Evolutionary conservation across 129 eudicot species (phyloP), one percentile per base, ranked within the genome.

Genomic region (Oenanthe sinensis): DNA sequence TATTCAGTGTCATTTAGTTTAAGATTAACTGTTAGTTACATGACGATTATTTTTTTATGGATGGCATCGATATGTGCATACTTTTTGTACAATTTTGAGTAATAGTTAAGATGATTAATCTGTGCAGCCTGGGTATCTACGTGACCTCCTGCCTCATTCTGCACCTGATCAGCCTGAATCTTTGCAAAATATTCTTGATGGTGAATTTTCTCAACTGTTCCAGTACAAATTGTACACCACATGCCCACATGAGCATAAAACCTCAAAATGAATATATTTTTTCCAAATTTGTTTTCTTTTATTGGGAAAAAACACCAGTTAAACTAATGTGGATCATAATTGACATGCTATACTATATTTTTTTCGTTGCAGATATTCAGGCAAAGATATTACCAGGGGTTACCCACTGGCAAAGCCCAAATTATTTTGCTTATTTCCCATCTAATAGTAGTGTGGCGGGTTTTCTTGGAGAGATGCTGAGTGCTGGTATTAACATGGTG

Each of bases 331-430:
- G 24, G 30, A 16, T 22, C 22, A 63, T 76, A n/a, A 43, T 10
- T 44, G 63, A 52, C 8, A 5, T 74, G 55, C 11, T 7, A 44
- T 72, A 22, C 55, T 4, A 78, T 42, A 22, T 12, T 12, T 54
- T 67, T 75, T 54, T 82, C 58, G 20, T 47, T 44, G 67, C 89
- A 95, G 99, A 95, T 83, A 90, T 95, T 82, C 81, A 87, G 77
- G 75, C 84, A 30, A 92, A 92, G 79, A 95, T 92, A 83, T 79
- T 95, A 49, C 99, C 97, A 40, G 99, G 99, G 33, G 97, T 95
- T 63, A 95, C 99, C 40, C 99, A 95, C 73, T 95, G 99, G 99
- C 99, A 91, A 82, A 95, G 98, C 85, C 99, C 99, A 17, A 88
- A 85, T 42, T 95, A 71, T 81, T 95, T 86, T 81, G 96, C 96